Percentiles rank a stretch among this genome's conserved stretches.
Conservation (phyloP, 2,329 filamentous ascomycete species). For the Catunica adiposa region DNA sequence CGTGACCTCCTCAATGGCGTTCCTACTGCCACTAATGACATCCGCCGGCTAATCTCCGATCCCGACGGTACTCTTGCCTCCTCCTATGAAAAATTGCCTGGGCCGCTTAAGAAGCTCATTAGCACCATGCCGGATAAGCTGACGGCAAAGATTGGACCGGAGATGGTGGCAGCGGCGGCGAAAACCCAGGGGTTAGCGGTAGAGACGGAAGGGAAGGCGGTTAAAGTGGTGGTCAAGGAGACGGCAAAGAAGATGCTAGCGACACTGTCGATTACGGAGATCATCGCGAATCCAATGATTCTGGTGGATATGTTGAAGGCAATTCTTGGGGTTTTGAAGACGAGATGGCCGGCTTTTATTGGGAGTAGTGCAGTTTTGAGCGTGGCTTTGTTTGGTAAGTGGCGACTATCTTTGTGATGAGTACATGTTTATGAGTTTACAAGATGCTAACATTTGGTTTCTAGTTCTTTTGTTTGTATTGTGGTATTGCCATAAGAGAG, state of each 20-base stretch:
- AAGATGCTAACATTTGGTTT: conserved; percentile 3
- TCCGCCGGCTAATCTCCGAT: conserved; percentile 47
- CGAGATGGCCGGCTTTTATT: conserved; percentile 77
- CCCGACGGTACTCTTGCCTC: conserved; percentile 42
- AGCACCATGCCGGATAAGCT: conserved; percentile 70
- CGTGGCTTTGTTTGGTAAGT: conserved; percentile 68
- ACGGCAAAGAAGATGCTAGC: conserved; percentile 50
- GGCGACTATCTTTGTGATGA: background rate
- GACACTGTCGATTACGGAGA: conserved; percentile 56
- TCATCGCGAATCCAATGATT: conserved; percentile 76
- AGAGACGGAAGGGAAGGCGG: conserved; percentile 26
- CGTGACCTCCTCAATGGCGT: conserved; percentile 86
- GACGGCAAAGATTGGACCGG: conserved; percentile 58
- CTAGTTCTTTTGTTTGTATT: conserved; percentile 78
- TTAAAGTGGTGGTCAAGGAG: conserved; percentile 39
- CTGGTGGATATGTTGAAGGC: conserved; percentile 69
- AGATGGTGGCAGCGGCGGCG: conserved; percentile 62
- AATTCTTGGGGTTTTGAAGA: conserved; percentile 78
- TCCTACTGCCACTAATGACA: conserved; percentile 81
- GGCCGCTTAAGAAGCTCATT: conserved; percentile 70
- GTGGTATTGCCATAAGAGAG: conserved; percentile 97
- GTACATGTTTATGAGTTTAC: background rate
- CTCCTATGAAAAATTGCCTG: conserved; percentile 52
- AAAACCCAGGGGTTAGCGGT: conserved; percentile 52
- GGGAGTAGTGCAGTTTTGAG: conserved; percentile 87